Conservation (phyloP, 768 basidiomycete species). For the Cystoderma amianthinum region DNA sequence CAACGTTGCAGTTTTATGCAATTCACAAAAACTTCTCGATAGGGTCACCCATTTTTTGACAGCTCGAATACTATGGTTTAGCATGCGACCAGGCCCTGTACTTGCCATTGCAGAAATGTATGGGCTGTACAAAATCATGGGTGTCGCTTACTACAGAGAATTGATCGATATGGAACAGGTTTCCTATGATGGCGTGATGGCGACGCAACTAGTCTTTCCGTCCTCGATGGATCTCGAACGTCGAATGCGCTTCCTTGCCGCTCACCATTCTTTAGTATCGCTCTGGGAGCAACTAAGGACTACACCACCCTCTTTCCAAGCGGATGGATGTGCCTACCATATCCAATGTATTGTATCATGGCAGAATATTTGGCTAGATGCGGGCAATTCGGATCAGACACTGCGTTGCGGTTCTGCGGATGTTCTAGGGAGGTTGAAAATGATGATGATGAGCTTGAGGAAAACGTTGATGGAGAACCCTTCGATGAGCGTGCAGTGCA, state of each 20-base stretch:
- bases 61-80: conserved; percentile 46
- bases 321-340: conserved; percentile 40
- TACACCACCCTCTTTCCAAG: conserved; percentile 35
- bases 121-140: conserved; percentile 29
- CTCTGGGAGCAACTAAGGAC: conserved; percentile 48
- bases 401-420: conserved; percentile 40
- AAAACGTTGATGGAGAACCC: conserved; percentile 25
- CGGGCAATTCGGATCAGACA: conserved; percentile 40
- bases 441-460: conserved; percentile 30
- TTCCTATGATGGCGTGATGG: conserved; percentile 21
- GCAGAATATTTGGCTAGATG: conserved; percentile 45
- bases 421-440: conserved; percentile 50
- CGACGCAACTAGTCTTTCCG: conserved; percentile 19
- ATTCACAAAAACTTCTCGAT: conserved; percentile 37
- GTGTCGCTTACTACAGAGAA: conserved; percentile 49
- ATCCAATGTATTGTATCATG: conserved; percentile 41
- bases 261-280: conserved; percentile 46
- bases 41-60: conserved; percentile 44
- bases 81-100: conserved; percentile 39
- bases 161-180: conserved; percentile 29
- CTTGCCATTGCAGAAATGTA: conserved; percentile 38
- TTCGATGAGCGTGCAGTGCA: conserved; percentile 32
- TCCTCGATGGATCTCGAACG: conserved; percentile 21
- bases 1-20: conserved; percentile 42
- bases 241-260: conserved; percentile 46